Percentiles rank a stretch among this genome's conserved stretches.
Evolutionary conservation across 2,329 filamentous ascomycete species (phyloP).

Genomic region (Beauveria bassiana): DNA sequence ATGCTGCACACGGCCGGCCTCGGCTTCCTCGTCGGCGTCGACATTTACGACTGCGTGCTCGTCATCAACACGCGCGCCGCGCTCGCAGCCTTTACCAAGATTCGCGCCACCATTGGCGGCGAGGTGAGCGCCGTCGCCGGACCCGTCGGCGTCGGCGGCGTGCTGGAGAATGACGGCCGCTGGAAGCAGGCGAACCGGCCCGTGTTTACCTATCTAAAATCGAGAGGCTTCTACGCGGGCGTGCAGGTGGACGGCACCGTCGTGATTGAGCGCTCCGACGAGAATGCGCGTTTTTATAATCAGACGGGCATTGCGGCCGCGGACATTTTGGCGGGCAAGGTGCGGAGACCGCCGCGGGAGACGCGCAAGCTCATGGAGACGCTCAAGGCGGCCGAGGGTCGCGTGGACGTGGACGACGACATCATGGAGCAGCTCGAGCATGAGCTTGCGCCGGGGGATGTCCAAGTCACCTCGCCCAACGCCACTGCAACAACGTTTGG

Average conservation of each 20-base stretch:
- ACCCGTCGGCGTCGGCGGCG: conserved; percentile 61
- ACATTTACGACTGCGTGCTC: conserved; percentile 84
- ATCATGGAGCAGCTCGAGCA: conserved; percentile 27
- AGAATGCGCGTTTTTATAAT: conserved; percentile 81
- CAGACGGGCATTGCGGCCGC: conserved; percentile 39
- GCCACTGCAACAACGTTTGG: conserved; percentile 22
- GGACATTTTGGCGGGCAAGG: conserved; percentile 40
- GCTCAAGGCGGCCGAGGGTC: conserved; percentile 26
- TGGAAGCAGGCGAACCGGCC: conserved; percentile 44
- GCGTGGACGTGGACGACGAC: conserved; percentile 23
- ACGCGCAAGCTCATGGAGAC: conserved; percentile 27
- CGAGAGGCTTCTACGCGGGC: conserved; percentile 78
- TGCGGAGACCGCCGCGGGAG: conserved; percentile 25
- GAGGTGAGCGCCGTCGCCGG: conserved; percentile 70
- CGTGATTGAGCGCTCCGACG: conserved; percentile 76
- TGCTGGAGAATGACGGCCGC: conserved; percentile 52
- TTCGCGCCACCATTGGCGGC: conserved; percentile 68
- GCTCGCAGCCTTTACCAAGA: conserved; percentile 66
- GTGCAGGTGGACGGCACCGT: conserved; percentile 83
- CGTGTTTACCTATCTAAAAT: conserved; percentile 72
- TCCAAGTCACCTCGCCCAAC: conserved; percentile 23
- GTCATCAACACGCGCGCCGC: conserved; percentile 76
- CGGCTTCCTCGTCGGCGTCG: conserved; percentile 73
- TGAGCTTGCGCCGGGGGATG: conserved; percentile 28
- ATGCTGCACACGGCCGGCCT: conserved; percentile 72